These are phyloP conservation scores for Talaromyces nanjingensis DNA, from an alignment of 495 filamentous ascomycete genomes.

Conservation along the genomic window DNA sequence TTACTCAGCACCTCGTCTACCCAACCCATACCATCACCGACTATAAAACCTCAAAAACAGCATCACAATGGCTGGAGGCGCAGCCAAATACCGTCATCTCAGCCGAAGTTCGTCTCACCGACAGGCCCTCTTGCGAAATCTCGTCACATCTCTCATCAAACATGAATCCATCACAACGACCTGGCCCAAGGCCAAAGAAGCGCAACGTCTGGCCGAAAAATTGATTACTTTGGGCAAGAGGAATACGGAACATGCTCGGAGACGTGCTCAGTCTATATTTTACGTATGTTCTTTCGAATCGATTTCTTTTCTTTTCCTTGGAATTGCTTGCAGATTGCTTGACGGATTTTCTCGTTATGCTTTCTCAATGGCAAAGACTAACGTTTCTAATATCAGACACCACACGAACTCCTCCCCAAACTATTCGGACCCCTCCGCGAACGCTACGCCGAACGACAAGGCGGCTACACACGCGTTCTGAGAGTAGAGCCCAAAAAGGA, in stretches of 20 bases:
- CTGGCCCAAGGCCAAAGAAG: slow-evolving; percentile 95
- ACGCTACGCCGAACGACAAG: slow-evolving; percentile 73
- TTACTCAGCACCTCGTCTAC: neutral
- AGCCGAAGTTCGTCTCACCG: slow-evolving; percentile 77
- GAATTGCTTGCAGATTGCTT: neutral
- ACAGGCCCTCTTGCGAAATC: slow-evolving; percentile 88
- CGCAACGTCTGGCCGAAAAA: slow-evolving; percentile 86
- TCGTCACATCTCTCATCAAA: slow-evolving; percentile 90
- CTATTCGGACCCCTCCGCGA: slow-evolving; percentile 76
- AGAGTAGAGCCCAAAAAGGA: slow-evolving; percentile 67
- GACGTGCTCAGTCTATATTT: slow-evolving; percentile 64
- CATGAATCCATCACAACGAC: slow-evolving; percentile 91
- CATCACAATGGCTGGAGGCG: slow-evolving; percentile 71
- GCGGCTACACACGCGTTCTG: slow-evolving; percentile 91
- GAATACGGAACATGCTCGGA: slow-evolving; percentile 69
- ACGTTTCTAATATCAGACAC: slow-evolving; percentile 37
- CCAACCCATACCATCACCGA: neutral
- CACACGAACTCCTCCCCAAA: slow-evolving; percentile 67
- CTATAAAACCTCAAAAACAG: neutral
- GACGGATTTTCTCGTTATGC: too few species aligned
- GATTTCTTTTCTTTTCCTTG: neutral
- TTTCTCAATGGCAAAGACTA: neutral
- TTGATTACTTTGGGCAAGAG: slow-evolving; percentile 88
- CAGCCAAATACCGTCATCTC: slow-evolving; percentile 79
- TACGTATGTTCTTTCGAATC: slow-evolving; percentile 55